Evolutionary conservation across 495 filamentous ascomycete genomes (phyloP).

Genomic region (Penicillium steckii): DNA sequence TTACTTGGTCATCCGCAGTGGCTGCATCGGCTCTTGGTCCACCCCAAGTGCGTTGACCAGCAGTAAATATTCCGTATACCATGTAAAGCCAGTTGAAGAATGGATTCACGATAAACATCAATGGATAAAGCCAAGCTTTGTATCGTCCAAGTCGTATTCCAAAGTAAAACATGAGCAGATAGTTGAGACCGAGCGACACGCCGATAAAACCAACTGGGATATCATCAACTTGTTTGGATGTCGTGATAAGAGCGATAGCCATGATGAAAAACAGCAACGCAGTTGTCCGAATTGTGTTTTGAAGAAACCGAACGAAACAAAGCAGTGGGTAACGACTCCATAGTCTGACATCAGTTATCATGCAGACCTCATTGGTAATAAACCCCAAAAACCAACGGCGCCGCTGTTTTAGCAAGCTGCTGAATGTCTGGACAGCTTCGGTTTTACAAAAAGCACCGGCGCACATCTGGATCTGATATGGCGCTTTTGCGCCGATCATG

Average conservation of each 20-base stretch:
- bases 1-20: slow-evolving; percentile 73
- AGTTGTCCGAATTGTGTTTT: slow-evolving; percentile 96
- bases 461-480: slow-evolving; percentile 96
- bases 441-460: slow-evolving; percentile 98
- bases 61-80: slow-evolving; percentile 85
- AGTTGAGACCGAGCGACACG: slow-evolving; percentile 93
- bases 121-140: slow-evolving; percentile 90
- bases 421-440: slow-evolving; percentile 88
- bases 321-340: slow-evolving; percentile 92
- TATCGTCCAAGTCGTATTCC: slow-evolving; percentile 80
- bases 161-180: slow-evolving; percentile 96
- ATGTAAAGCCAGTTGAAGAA: slow-evolving; percentile 99
- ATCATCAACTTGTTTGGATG: slow-evolving; percentile 70
- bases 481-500: slow-evolving; percentile 93
- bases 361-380: slow-evolving; percentile 97
- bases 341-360: slow-evolving; percentile 90
- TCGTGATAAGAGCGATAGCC: slow-evolving; percentile 83
- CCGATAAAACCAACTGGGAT: slow-evolving; percentile 93
- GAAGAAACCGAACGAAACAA: slow-evolving; percentile 86
- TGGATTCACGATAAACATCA: slow-evolving; percentile 95
- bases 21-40: slow-evolving; percentile 92
- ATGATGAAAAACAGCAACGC: slow-evolving; percentile 95
- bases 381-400: slow-evolving; percentile 97
- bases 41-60: slow-evolving; percentile 94
- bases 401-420: slow-evolving; percentile 87